Base-by-base conservation (phyloP, 352 stramenopile species). In the Stephanocyclus meneghinianus region DNA sequence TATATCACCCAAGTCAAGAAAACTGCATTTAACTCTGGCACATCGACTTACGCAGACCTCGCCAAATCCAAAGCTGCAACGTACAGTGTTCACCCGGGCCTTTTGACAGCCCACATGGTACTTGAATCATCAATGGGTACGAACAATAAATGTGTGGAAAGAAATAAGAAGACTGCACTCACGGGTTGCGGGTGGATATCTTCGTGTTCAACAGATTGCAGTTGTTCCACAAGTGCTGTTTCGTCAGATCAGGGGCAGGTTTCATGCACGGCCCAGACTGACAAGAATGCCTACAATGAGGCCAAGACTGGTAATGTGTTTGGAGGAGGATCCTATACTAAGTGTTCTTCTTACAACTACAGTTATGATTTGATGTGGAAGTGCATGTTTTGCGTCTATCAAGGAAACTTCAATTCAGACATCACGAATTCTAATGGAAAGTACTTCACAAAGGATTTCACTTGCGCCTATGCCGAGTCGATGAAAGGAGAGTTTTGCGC, bases 351-450 rank as follows among this genome's bases (percentile, higher is more conserved):
- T 9, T 68, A 68, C 60, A 55, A 50, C 15, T 50, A 55, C 60
- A 68, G 15, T 37, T 9, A 18, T 57, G 60, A 68, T 35, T 18
- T 68, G 13, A 56, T 68, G 35, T 68, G 60, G 60, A 68, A 68
- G 13, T 68, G 60, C 60, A 68, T 68, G 0, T 15, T 68, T 32
- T 68, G 60, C 15, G 44, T 55, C 2, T 68, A 68, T 32, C 60
- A 68, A 32, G 60, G 60, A 16, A 68, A 68, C 44, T 68, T 16
- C 18, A n/a, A 68, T 53, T 35, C 15, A 32, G 60, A 68, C 44
- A 68, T 68, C 60, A 68, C 37, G 3, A 29, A 18, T 21, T 29
- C 51, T 21, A 32, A 53, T 26, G 60, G 44, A 15, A 59, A 55
- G 44, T 68, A 68, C 35, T 68, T 68, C 26, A 37, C 29, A 29